Conservation (phyloP, 192 early-diverging fungal species). For the Coemansia sp. region DNA sequence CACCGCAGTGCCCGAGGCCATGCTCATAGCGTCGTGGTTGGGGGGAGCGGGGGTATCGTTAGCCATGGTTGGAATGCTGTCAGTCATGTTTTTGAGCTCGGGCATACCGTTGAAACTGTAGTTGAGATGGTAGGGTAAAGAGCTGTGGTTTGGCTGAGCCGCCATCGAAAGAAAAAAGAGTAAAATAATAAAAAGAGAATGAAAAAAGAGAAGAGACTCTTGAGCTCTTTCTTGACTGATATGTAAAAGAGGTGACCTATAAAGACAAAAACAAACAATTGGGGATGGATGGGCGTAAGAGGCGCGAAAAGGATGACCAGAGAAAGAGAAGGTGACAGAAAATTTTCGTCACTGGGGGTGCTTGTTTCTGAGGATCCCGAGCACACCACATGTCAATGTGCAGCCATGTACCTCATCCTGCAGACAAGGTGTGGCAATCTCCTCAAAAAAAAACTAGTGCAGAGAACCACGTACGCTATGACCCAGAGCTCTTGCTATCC, state of each 20-base stretch:
- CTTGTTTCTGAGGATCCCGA: background rate
- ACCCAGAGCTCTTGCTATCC: background rate
- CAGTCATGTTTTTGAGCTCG: constrained; percentile 21
- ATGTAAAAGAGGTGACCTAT: background rate
- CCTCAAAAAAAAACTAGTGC: background rate
- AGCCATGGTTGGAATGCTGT: constrained; percentile 10
- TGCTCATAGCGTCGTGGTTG: constrained; percentile 13
- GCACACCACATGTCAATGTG: background rate
- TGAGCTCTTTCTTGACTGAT: too few relatives aligned
- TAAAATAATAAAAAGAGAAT: constrained; percentile 5
- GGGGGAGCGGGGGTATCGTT: constrained; percentile 3
- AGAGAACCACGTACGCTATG: background rate
- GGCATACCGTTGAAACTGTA: constrained; percentile 46
- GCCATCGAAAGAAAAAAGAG: background rate
- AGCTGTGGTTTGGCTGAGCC: constrained; percentile 7
- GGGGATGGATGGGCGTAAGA: background rate
- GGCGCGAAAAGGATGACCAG: background rate
- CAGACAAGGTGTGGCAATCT: background rate
- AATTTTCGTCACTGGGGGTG: background rate
- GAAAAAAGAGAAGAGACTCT: too few relatives aligned
- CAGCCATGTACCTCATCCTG: background rate
- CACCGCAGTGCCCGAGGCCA: constrained; percentile 2
- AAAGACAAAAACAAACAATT: background rate
- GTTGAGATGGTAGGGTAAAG: constrained; percentile 17
- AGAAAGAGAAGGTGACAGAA: background rate